These are phyloP conservation scores for Castanea sativa DNA, from an alignment of 306 rosid species.

Conservation along the genomic window DNA sequence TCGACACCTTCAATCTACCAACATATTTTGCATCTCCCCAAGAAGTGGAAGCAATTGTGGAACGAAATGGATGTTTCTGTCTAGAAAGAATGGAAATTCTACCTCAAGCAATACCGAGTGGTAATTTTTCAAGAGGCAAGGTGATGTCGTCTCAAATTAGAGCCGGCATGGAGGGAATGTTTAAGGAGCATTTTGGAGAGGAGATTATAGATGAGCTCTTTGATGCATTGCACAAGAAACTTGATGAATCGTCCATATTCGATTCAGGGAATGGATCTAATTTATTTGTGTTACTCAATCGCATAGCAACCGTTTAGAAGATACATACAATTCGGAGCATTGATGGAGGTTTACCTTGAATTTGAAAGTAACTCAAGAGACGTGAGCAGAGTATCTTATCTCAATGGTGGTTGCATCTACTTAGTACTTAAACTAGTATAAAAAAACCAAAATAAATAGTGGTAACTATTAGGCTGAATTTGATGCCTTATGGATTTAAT, in stretches of 20 bases:
- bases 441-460: too few species aligned
- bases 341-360: too few species aligned
- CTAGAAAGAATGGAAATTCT: neutral
- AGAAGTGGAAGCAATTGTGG: conserved; percentile 18
- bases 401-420: too few species aligned
- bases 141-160: neutral
- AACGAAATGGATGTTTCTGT: conserved; percentile 10
- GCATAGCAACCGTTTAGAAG: too few species aligned
- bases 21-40: conserved; percentile 6
- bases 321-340: too few species aligned
- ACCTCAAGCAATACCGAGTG: too few species aligned
- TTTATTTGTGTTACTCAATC: neutral
- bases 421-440: too few species aligned
- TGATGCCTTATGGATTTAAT: too few species aligned
- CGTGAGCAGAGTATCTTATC: too few species aligned
- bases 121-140: too few species aligned
- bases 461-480: rapidly evolving
- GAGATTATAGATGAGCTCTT: conserved; percentile 21
- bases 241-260: neutral
- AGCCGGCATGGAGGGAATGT: conserved; percentile 7
- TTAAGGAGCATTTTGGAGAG: conserved; percentile 22
- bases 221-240: neutral
- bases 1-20: conserved; percentile 28
- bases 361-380: too few species aligned
- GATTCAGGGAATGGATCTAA: neutral